phyloP scores from a whole-genome alignment of 495 filamentous ascomycete species.

The Penicillium argentinense region DNA sequence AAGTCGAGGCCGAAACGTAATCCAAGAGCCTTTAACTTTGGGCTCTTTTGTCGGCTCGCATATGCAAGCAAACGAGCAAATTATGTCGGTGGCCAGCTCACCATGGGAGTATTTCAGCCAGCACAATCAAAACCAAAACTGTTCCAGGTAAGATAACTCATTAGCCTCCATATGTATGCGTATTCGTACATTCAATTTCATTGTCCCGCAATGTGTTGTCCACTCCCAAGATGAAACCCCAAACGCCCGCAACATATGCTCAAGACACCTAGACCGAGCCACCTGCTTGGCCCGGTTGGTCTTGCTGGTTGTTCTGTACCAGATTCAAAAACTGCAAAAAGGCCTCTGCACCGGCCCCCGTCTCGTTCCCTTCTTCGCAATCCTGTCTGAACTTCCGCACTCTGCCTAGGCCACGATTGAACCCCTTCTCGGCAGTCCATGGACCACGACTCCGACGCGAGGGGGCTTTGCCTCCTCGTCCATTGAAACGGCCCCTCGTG shows the following conservation, averaged over 20 bases:
- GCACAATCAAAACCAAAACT: too few relatives aligned
- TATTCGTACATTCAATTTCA: conserved; percentile 9
- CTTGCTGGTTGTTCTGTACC: conserved; percentile 26
- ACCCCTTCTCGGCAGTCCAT: conserved; percentile 49
- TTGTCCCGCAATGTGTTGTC: conserved; percentile 20
- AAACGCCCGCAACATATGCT: not conserved
- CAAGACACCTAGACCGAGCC: not conserved
- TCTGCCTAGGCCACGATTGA: conserved; percentile 43
- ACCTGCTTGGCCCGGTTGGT: conserved; percentile 2
- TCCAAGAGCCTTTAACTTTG: too few relatives aligned
- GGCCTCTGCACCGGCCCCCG: conserved; percentile 34
- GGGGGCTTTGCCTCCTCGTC: conserved; percentile 43
- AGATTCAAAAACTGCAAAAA: conserved; percentile 44
- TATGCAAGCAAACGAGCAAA: too few relatives aligned
- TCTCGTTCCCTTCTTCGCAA: conserved; percentile 40
- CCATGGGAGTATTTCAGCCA: too few relatives aligned
- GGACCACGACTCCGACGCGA: conserved; percentile 37
- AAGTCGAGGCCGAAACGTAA: not conserved
- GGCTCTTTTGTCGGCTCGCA: too few relatives aligned
- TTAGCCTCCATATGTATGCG: not conserved
- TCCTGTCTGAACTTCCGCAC: conserved; percentile 39
- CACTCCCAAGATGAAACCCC: too few relatives aligned
- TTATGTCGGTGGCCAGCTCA: too few relatives aligned
- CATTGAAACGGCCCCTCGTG: conserved; percentile 27
- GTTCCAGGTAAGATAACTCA: too few relatives aligned